These are phyloP conservation scores for Penicillium dipodomyicola DNA, from an alignment of 495 filamentous ascomycete species.

Conservation along the genomic window DNA sequence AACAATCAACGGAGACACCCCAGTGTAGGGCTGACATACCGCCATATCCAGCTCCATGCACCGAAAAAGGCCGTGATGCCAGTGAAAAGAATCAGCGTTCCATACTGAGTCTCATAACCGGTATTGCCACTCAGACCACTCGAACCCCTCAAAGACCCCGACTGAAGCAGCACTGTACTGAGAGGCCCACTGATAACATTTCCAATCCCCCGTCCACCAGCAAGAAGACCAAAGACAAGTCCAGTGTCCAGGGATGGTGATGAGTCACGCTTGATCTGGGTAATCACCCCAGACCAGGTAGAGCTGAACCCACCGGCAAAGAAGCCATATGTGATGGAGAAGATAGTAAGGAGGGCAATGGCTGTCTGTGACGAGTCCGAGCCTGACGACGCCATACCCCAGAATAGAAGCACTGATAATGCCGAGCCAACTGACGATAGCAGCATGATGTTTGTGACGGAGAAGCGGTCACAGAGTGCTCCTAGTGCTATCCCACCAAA, in stretches of 20 bases:
- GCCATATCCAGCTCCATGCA: slow-evolving; percentile 40
- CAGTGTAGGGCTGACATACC: slow-evolving; percentile 20
- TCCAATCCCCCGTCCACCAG: slow-evolving; percentile 64
- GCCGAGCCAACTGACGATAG: slow-evolving; percentile 58
- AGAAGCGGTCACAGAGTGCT: slow-evolving; percentile 55
- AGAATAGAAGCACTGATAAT: slow-evolving; percentile 61
- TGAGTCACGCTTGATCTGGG: slow-evolving; percentile 47
- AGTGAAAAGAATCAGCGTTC: slow-evolving; percentile 47
- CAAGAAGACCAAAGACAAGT: slow-evolving; percentile 61
- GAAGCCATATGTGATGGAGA: slow-evolving; percentile 65
- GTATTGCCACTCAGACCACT: slow-evolving; percentile 17
- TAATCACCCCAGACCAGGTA: slow-evolving; percentile 63
- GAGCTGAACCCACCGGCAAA: slow-evolving; percentile 63
- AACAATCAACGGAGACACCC: slow-evolving; percentile 5
- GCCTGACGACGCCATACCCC: slow-evolving; percentile 52
- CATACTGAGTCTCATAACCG: slow-evolving; percentile 43
- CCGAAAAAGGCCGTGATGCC: slow-evolving; percentile 41
- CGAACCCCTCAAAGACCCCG: slow-evolving; percentile 26
- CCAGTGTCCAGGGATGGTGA: slow-evolving; percentile 50
- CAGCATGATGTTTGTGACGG: slow-evolving; percentile 59
- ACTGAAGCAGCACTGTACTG: slow-evolving; percentile 53
- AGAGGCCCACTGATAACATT: slow-evolving; percentile 60
- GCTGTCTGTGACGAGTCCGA: slow-evolving; percentile 34
- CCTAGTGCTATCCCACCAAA: slow-evolving; percentile 60
- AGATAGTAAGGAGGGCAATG: slow-evolving; percentile 58